phyloP scores from a whole-genome alignment of 2,329 filamentous ascomycete genomes.

The Alternaria consortialis region DNA sequence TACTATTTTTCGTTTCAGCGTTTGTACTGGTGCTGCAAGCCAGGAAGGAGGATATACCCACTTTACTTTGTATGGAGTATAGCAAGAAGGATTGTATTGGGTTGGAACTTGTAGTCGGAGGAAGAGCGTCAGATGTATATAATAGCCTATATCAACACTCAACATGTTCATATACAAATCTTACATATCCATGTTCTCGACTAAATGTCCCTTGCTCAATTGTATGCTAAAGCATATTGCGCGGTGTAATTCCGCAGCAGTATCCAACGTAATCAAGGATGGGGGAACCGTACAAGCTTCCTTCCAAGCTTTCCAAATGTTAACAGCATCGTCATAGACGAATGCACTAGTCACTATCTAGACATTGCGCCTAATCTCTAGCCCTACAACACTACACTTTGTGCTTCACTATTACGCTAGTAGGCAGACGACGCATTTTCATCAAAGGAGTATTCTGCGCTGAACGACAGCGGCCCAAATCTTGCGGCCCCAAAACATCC shows the following conservation, averaged over 20 bases:
- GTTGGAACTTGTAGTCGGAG: neutral
- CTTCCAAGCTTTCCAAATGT: neutral
- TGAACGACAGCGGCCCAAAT: conserved; percentile 1
- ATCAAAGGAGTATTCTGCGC: conserved; percentile 32
- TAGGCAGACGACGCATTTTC: conserved; percentile 14
- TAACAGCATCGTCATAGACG: conserved; percentile 13
- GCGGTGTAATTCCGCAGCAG: neutral
- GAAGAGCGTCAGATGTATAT: neutral
- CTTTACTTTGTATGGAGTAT: conserved; percentile 13
- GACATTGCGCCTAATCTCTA: neutral
- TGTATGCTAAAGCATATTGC: too few relatives aligned
- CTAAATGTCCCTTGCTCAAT: neutral
- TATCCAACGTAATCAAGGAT: neutral
- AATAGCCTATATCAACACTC: neutral
- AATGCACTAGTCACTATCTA: conserved; percentile 8
- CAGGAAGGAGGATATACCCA: conserved; percentile 10
- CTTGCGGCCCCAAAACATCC: neutral
- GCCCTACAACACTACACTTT: neutral
- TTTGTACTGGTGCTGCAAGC: conserved; percentile 3
- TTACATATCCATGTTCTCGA: too few relatives aligned
- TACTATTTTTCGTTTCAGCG: neutral
- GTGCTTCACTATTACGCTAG: neutral
- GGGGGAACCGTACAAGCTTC: neutral
- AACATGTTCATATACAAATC: neutral
- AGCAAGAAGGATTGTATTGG: conserved; percentile 2